Base-by-base conservation (phyloP, 441 rosid species). In the Euphorbia corollata region DNA sequence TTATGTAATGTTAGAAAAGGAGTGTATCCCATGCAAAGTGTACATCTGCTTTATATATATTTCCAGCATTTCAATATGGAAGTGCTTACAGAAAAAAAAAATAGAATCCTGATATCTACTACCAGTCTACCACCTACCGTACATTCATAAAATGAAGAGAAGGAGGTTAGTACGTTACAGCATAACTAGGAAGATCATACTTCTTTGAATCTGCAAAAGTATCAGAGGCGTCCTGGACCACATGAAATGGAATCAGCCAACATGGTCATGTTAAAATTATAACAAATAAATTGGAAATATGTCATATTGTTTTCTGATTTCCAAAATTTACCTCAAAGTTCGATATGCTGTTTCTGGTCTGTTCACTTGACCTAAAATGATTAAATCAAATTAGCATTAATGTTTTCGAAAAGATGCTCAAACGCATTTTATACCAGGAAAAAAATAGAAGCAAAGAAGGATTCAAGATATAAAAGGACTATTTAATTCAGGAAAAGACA, bases 161-260 rank as follows among this genome's bases (percentile, higher is more conserved):
- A 68, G 55, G 36, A 64, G 59, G 39, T 30, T 11, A 32, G 53
- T 23, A 51, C 67, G 74, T 80, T 75, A 92, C 98, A 71, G 95
- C 98, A 82, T 79, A 90, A 63, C 95, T 85, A 60, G 96, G 98
- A 74, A 92, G 87, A 73, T 86, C 91, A 32, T 82, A 84, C 77
- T 74, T 87, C 80, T 81, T 89, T 30, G 86, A 74, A 75, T 74
- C 89, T 4, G 64, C 63, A 22, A 67, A 59, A 63, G 71, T 64
- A 69, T 80, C 79, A 8, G 80, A 65, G 53, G 24, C 32, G 18
- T 67, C 73, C 90, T 87, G 79, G 48, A 78, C 67, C 79, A 76
- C 57, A 76, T 13, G 73, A 59, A 74, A 39, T 10, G 27, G 55
- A 71, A 67, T 55, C 63, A 76, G 18, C 60, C 73, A 48, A 71